phyloP scores from a whole-genome alignment of 495 filamentous ascomycete species.

The Lepidopterella palustris region DNA sequence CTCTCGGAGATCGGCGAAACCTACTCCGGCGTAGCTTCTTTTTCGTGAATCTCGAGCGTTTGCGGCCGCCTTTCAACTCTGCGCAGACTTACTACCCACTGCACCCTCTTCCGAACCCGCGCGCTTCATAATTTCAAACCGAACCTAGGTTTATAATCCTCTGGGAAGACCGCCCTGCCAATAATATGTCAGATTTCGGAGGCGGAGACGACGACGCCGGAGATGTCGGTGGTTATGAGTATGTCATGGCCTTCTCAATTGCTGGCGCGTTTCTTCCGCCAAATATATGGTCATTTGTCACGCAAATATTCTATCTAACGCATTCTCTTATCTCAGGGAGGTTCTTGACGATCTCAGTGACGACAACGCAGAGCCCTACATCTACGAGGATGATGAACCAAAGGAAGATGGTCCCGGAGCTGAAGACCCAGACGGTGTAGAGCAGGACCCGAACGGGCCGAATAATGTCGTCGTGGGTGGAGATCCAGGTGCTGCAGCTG shows the following conservation, averaged over 20 bases:
- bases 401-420: constrained; percentile 46
- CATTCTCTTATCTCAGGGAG: constrained; percentile 8
- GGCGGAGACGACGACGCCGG: constrained; percentile 50
- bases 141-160: background rate
- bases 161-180: background rate
- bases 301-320: constrained; percentile 1
- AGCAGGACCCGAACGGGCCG: constrained; percentile 39
- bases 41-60: background rate
- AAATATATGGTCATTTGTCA: too few species aligned
- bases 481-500: constrained; percentile 62
- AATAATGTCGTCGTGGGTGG: constrained; percentile 60
- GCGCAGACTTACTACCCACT: background rate
- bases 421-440: constrained; percentile 47
- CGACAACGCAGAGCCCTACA: constrained; percentile 62
- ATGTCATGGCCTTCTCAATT: constrained; percentile 8
- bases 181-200: constrained; percentile 80
- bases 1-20: background rate
- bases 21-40: background rate
- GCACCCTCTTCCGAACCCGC: too few species aligned
- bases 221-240: constrained; percentile 24
- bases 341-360: constrained; percentile 27
- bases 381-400: constrained; percentile 39
- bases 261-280: background rate
- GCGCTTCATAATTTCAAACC: too few species aligned
- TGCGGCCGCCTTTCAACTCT: background rate